Evolutionary conservation across 352 stramenopile species (phyloP).

Genomic region (Pythium sukuiense): DNA sequence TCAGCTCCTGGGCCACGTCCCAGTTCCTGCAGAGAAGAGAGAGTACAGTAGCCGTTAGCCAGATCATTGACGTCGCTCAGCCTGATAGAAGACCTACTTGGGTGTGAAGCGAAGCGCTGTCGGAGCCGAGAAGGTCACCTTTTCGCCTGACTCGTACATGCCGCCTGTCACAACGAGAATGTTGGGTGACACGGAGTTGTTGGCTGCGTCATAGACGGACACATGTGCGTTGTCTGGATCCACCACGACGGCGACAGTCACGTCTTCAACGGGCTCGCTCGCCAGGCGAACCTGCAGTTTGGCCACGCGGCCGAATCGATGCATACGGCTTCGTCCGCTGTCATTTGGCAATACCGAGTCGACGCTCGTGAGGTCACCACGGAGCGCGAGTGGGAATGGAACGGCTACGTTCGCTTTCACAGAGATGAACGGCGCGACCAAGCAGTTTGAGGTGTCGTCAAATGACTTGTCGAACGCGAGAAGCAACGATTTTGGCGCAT

Average conservation of each 20-base stretch:
- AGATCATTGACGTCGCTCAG: not conserved
- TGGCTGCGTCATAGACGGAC: conserved; percentile 42
- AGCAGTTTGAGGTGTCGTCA: conserved; percentile 41
- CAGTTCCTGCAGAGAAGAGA: conserved; percentile 40
- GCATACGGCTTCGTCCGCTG: conserved; percentile 60
- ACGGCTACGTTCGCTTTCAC: conserved; percentile 41
- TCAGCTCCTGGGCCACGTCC: conserved; percentile 49
- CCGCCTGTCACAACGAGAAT: conserved; percentile 32
- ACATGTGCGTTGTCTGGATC: conserved; percentile 33
- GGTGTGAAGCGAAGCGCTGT: conserved; percentile 54
- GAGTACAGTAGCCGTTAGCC: too few relatives aligned
- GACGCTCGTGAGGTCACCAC: conserved; percentile 39
- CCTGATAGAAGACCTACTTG: conserved; percentile 19
- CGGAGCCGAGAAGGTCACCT: conserved; percentile 34
- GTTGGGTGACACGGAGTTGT: conserved; percentile 26
- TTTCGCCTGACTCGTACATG: conserved; percentile 44
- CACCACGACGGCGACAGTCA: conserved; percentile 38
- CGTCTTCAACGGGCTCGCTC: conserved; percentile 55
- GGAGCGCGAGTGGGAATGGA: conserved; percentile 45
- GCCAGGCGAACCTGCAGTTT: conserved; percentile 43
- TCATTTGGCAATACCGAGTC: conserved; percentile 35
- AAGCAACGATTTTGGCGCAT: conserved; percentile 32
- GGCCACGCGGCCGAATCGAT: conserved; percentile 36
- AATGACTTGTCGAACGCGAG: conserved; percentile 60
- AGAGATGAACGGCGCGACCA: conserved; percentile 36